These are phyloP conservation scores for Boletus huronensis DNA, from an alignment of 768 basidiomycete species.

Conservation along the genomic window DNA sequence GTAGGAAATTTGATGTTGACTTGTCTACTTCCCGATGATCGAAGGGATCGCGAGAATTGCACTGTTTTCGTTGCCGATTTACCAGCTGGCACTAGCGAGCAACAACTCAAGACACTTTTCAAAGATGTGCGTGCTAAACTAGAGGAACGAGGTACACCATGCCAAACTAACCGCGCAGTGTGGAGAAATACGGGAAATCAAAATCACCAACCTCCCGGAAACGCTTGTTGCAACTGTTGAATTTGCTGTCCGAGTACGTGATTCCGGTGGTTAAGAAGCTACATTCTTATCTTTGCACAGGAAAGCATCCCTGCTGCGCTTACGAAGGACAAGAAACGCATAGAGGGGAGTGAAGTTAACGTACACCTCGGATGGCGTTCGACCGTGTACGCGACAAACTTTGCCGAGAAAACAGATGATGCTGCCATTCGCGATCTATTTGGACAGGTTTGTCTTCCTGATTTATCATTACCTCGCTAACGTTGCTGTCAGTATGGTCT, in stretches of 20 bases:
- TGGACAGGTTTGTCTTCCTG: slow-evolving; percentile 51
- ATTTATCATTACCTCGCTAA: background rate
- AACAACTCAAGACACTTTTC: slow-evolving; percentile 71
- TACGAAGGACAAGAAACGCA: slow-evolving; percentile 91
- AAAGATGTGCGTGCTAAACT: slow-evolving; percentile 62
- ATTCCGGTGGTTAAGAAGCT: background rate
- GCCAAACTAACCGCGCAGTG: slow-evolving; percentile 54
- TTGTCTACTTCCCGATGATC: background rate
- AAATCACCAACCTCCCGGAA: slow-evolving; percentile 59
- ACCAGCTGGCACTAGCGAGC: slow-evolving; percentile 51
- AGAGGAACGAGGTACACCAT: background rate
- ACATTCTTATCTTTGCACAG: slow-evolving; percentile 33
- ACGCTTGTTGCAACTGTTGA: slow-evolving; percentile 82
- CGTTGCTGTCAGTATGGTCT: slow-evolving; percentile 65
- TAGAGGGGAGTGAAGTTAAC: slow-evolving; percentile 70
- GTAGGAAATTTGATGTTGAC: background rate
- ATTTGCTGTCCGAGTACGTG: slow-evolving; percentile 57
- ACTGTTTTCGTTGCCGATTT: slow-evolving; percentile 86
- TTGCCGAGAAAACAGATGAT: slow-evolving; percentile 84
- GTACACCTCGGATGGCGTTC: slow-evolving; percentile 93
- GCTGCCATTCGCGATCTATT: slow-evolving; percentile 71
- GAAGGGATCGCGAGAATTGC: slow-evolving; percentile 91
- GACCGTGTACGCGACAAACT: slow-evolving; percentile 95
- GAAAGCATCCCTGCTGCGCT: slow-evolving; percentile 82
- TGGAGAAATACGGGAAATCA: slow-evolving; percentile 81